phyloP scores from a whole-genome alignment of 768 basidiomycete genomes.

The Mycena floridula region DNA sequence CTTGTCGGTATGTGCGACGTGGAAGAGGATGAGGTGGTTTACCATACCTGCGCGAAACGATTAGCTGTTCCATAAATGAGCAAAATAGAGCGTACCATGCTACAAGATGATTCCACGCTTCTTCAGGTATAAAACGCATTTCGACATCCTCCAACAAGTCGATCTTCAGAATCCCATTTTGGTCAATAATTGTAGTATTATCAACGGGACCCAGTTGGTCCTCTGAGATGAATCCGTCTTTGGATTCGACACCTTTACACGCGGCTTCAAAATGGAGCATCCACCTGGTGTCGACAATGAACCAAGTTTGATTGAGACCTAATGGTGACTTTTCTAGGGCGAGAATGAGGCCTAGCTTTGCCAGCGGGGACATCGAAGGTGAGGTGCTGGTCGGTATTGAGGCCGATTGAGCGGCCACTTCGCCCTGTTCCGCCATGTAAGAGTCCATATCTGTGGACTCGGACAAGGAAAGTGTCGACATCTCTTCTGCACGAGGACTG shows the following conservation, averaged over 20 bases:
- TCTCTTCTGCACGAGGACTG: slow-evolving; percentile 34
- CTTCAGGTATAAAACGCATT: slow-evolving; percentile 68
- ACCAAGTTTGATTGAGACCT: slow-evolving; percentile 72
- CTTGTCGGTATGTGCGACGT: slow-evolving; percentile 61
- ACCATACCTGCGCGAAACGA: slow-evolving; percentile 62
- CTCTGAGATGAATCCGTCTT: slow-evolving; percentile 57
- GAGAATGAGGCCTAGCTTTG: slow-evolving; percentile 49
- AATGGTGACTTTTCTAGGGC: slow-evolving; percentile 41
- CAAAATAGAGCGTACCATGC: slow-evolving; percentile 51
- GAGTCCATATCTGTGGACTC: slow-evolving; percentile 58
- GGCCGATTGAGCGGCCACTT: no score
- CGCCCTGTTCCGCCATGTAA: slow-evolving; percentile 56
- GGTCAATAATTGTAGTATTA: slow-evolving; percentile 60
- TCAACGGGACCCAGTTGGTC: slow-evolving; percentile 68
- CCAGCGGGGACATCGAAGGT: no score
- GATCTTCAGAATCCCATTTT: slow-evolving; percentile 38
- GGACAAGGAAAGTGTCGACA: slow-evolving; percentile 34
- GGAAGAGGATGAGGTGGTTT: slow-evolving; percentile 47
- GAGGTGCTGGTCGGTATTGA: slow-evolving; percentile 12
- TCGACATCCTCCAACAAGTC: slow-evolving; percentile 56
- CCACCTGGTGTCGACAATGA: slow-evolving; percentile 66
- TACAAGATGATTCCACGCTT: slow-evolving; percentile 63
- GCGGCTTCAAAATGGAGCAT: slow-evolving; percentile 72
- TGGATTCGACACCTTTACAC: slow-evolving; percentile 62
- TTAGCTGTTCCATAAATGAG: slow-evolving; percentile 1